A percentile compares a stretch with the other conserved stretches of the same genome.
phyloP scores from a whole-genome alignment of 495 filamentous ascomycete species.

The Daldinia concentrica region DNA sequence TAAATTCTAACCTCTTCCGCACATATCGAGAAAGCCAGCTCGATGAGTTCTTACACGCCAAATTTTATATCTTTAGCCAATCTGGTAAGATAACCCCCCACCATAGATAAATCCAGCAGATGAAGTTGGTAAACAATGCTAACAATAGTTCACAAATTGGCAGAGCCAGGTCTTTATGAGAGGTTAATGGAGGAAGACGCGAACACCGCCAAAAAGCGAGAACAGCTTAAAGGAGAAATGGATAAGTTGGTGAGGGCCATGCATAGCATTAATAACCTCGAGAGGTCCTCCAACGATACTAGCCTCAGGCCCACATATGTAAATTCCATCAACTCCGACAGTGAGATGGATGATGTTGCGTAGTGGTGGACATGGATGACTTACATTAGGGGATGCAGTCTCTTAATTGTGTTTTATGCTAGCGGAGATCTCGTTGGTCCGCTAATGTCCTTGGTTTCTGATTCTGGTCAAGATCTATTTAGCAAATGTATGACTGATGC shows the following conservation, averaged over 20 bases:
- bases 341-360: constrained; percentile 32
- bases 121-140: not conserved
- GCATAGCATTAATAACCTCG: constrained; percentile 50
- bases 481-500: not conserved
- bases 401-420: not conserved
- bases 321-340: constrained; percentile 24
- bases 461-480: not conserved
- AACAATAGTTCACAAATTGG: constrained; percentile 1
- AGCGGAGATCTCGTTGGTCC: not conserved
- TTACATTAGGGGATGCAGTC: not conserved
- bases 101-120: not conserved
- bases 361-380: constrained; percentile 11
- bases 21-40: constrained; percentile 40
- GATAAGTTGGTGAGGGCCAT: constrained; percentile 53
- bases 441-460: not conserved
- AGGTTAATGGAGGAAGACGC: constrained; percentile 59
- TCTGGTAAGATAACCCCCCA: constrained; percentile 27
- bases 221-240: constrained; percentile 50
- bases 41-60: constrained; percentile 50
- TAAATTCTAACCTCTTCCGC: constrained; percentile 57
- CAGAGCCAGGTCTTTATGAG: constrained; percentile 46
- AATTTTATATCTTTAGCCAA: constrained; percentile 49
- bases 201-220: constrained; percentile 47
- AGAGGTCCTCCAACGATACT: constrained; percentile 21
- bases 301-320: not conserved